A percentile compares a stretch with the other conserved stretches of the same genome.
These are phyloP conservation scores for Darksidea phi DNA, from an alignment of 495 filamentous ascomycete species.

Conservation along the genomic window DNA sequence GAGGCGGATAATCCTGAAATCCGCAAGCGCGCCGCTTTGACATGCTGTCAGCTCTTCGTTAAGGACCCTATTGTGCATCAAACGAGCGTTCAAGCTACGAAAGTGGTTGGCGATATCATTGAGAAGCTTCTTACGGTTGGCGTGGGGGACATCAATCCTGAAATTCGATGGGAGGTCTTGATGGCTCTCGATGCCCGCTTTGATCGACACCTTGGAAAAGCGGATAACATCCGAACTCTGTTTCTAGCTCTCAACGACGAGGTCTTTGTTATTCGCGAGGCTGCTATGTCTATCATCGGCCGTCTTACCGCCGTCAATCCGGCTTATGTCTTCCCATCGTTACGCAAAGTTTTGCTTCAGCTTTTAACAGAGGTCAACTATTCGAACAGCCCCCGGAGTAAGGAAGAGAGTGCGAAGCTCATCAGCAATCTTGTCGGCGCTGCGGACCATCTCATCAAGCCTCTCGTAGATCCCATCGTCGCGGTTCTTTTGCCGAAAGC, in stretches of 20 bases:
- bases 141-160: conserved; percentile 83
- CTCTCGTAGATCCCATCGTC: conserved; percentile 94
- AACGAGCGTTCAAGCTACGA: conserved; percentile 91
- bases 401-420: conserved; percentile 91
- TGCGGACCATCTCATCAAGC: conserved; percentile 84
- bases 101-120: conserved; percentile 96
- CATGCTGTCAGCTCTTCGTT: conserved; percentile 95
- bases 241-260: conserved; percentile 98
- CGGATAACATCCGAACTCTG: conserved; percentile 90
- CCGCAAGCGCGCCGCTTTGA: conserved; percentile 89
- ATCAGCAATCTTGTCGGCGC: conserved; percentile 90
- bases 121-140: conserved; percentile 93
- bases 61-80: conserved; percentile 96
- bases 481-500: conserved; percentile 86
- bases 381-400: conserved; percentile 87
- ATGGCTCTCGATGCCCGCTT: conserved; percentile 88
- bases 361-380: conserved; percentile 93
- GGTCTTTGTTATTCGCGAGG: conserved; percentile 84
- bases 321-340: conserved; percentile 91
- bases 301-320: conserved; percentile 88
- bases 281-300: conserved; percentile 92
- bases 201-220: conserved; percentile 88
- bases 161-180: conserved; percentile 84
- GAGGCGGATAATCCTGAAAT: conserved; percentile 93
- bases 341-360: conserved; percentile 93